Evolutionary conservation across 1,284 basidiomycete species (phyloP), one percentile per base, ranked within the genome.

Genomic region (Fomitopsis schrenkii): DNA sequence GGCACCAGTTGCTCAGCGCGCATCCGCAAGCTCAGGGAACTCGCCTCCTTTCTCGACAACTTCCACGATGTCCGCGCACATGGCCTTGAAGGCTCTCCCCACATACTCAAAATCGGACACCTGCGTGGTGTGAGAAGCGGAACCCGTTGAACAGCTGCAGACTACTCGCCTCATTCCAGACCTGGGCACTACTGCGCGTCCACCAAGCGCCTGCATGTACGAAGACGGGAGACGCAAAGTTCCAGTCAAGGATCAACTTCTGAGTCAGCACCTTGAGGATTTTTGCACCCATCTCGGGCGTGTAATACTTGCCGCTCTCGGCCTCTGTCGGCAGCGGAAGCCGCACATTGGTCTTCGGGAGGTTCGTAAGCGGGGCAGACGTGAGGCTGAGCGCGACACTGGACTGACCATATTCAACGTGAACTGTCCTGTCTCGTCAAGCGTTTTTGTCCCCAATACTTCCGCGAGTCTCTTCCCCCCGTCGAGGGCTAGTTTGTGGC

Each of bases 401-500:
- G 28, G 12, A 54, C 82, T 46, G 41, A 90, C 91, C 92, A 95
- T 94, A 67, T 83, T 86, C 22, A 85, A 72, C 0, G 90, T 94
- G 30, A 88, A 76, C 57, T 88, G 85, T 0, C 80, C 78, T 5
- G 55, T 59, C 42, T 88, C 82, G 63, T 83, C 84, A 75, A 95
- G 77, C 1, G 91, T 78, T 0, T 74, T 71, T 1, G 93, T 94
- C 6, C 84, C 85, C 38, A 93, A 75, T 2, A 88, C 73, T 64
- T 87, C 80, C 0, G 86, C 84, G 3, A 95, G 78, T 14, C 77
- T 76, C 62, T 82, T 80, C 0, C 91, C 93, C 19, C 93, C 95
- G 58, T 81, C 76, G 1, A 90, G 66, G 0, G 94, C 95, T 28
- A 96, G 81, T 7, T 80, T 71, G 68, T 88, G 88, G 67, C 86